A percentile compares a stretch with the other conserved stretches of the same genome.
These are phyloP conservation scores for Cocos nucifera DNA, from an alignment of 176 grass and related monocot genomes.

Conservation along the genomic window DNA sequence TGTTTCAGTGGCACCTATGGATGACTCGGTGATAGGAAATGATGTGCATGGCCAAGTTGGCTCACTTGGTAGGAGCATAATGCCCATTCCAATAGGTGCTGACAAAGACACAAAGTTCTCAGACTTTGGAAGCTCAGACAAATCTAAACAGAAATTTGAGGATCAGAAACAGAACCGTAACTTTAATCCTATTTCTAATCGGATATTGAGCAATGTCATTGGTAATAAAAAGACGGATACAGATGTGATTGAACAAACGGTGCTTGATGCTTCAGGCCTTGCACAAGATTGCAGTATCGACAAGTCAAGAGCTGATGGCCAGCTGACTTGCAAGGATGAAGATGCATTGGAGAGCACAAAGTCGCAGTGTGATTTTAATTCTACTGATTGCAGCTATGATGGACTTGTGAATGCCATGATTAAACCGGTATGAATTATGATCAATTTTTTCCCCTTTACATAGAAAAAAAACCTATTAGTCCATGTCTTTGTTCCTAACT, in stretches of 20 bases:
- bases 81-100: background rate
- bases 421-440: conserved; percentile 18
- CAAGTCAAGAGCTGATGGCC: background rate
- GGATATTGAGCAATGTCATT: background rate
- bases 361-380: conserved; percentile 32
- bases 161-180: background rate
- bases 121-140: conserved; percentile 12
- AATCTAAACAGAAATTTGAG: background rate
- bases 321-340: background rate
- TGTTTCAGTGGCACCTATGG: background rate
- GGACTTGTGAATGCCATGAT: background rate
- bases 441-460: background rate
- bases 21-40: conserved; percentile 4
- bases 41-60: conserved; percentile 5
- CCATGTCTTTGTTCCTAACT: too few relatives aligned
- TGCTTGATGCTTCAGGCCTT: background rate
- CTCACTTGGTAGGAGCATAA: background rate
- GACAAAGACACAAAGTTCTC: background rate
- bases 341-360: conserved; percentile 30
- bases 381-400: background rate
- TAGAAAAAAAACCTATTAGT: too few relatives aligned
- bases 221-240: background rate
- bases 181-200: conserved; percentile 11
- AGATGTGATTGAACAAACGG: background rate
- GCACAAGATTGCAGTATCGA: conserved; percentile 8